Base-by-base conservation (phyloP, 139 green algal species). In the Mychonastes homosphaera region DNA sequence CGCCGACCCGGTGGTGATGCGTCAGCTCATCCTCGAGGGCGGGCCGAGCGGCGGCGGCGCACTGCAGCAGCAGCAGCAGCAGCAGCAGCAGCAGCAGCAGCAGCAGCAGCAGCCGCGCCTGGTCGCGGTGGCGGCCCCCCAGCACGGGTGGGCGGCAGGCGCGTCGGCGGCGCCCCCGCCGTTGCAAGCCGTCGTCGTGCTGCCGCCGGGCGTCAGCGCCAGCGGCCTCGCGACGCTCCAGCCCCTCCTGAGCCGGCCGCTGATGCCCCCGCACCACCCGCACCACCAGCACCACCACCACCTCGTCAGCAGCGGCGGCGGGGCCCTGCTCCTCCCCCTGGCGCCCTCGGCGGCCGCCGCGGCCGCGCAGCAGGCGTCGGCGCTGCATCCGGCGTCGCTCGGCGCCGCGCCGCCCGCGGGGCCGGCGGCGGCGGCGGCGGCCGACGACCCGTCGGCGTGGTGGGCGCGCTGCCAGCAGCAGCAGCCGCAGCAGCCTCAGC, bases 401-500 rank as follows among this genome's bases (percentile, higher is more conserved):
- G 6, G 9, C 48, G 23, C 23, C 10, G 30, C 19, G n/a, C 52
- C 16, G 15, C 30, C 16, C 12, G 10, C 46, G 21, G 46, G 46
- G 10, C 26, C 12, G 16, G 9, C 21, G 21, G 33, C 53, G 18
- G 45, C n/a, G 18, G 18, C 9, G 7, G 6, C 30, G 9, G 15
- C 15, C 18, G 28, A 9, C 10, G 27, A 15, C 26, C 9, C 15
- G 33, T 16, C 32, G 4, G 13, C 27, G 26, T 16, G 9, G 12
- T 16, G 23, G 5, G 40, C 12, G n/a, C 6, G 12, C 28, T 57
- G 33, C 52, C 69, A 81, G 67, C 70, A 87, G 77, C 8, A 80
- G 82, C 58, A 74, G 58, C 30, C 50, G 53, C 13, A 44, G 62
- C 32, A 79, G 82, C 21, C 72, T 89, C 12, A 87, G 79, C 0